These are phyloP conservation scores for Cladosporium sp. DNA, from an alignment of 2,329 filamentous ascomycete genomes.

Conservation along the genomic window DNA sequence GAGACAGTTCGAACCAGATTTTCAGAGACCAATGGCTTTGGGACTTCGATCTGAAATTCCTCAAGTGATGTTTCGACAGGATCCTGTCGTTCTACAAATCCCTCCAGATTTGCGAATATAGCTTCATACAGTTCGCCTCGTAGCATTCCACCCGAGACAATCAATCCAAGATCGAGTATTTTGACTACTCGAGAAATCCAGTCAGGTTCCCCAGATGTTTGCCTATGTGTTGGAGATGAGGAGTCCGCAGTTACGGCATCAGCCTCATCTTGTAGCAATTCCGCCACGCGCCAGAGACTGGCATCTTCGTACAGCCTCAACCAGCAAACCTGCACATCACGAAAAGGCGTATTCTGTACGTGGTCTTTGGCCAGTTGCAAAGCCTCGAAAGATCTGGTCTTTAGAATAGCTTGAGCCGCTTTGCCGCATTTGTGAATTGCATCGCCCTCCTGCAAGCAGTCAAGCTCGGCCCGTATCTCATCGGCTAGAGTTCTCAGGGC, in stretches of 20 bases:
- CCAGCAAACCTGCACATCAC: constrained; percentile 65
- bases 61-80: neutral
- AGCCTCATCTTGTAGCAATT: constrained; percentile 16
- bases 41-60: constrained; percentile 14
- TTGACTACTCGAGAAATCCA: constrained; percentile 59
- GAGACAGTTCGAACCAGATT: constrained; percentile 12
- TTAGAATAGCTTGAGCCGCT: constrained; percentile 36
- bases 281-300: constrained; percentile 58
- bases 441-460: constrained; percentile 15
- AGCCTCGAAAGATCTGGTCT: constrained; percentile 46
- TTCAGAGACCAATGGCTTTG: constrained; percentile 10
- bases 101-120: constrained; percentile 50
- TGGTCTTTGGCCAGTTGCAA: constrained; percentile 58
- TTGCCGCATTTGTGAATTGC: constrained; percentile 39
- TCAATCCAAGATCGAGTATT: constrained; percentile 69
- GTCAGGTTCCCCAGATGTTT: constrained; percentile 15
- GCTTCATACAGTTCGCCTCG: constrained; percentile 46
- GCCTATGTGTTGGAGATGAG: too few species aligned
- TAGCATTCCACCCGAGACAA: constrained; percentile 64
- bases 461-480: constrained; percentile 1
- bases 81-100: constrained; percentile 19
- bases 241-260: neutral
- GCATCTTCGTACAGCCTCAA: constrained; percentile 67
- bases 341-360: constrained; percentile 67
- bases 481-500: neutral